Evolutionary conservation across 164 flowering plant species (phyloP).

Genomic region (Kalanchoe fedtschenkoi): DNA sequence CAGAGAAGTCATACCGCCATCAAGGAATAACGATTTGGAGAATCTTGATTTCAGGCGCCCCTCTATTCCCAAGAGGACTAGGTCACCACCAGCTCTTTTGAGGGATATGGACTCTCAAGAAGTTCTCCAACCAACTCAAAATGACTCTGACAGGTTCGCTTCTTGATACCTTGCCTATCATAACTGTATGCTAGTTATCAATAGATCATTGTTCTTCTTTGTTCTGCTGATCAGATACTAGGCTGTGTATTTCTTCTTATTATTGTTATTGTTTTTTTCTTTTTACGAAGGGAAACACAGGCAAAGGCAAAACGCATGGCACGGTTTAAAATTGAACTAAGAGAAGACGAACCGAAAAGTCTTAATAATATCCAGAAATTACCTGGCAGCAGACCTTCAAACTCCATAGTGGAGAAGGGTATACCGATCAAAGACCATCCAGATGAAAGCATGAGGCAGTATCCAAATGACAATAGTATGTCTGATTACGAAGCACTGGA

Average conservation of each 20-base stretch:
- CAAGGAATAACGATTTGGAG: slow-evolving; percentile 16
- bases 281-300: slow-evolving; percentile 47
- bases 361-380: slow-evolving; percentile 22
- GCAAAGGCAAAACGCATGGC: slow-evolving; percentile 86
- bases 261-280: not conserved
- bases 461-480: slow-evolving; percentile 16
- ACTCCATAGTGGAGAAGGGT: slow-evolving; percentile 18
- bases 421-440: slow-evolving; percentile 19
- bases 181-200: not conserved
- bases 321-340: slow-evolving; percentile 69
- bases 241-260: not conserved
- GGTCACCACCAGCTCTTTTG: slow-evolving; percentile 45
- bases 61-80: slow-evolving; percentile 44
- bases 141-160: slow-evolving; percentile 38
- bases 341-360: slow-evolving; percentile 20
- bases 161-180: not conserved
- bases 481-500: slow-evolving; percentile 45
- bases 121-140: slow-evolving; percentile 18
- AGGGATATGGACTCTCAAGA: slow-evolving; percentile 20
- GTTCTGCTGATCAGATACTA: not conserved
- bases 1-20: slow-evolving; percentile 17
- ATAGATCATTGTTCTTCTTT: not conserved
- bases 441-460: slow-evolving; percentile 21
- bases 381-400: slow-evolving; percentile 23
- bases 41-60: slow-evolving; percentile 17